phyloP scores from a whole-genome alignment of 495 filamentous ascomycete genomes.

The Neurospora sp. region DNA sequence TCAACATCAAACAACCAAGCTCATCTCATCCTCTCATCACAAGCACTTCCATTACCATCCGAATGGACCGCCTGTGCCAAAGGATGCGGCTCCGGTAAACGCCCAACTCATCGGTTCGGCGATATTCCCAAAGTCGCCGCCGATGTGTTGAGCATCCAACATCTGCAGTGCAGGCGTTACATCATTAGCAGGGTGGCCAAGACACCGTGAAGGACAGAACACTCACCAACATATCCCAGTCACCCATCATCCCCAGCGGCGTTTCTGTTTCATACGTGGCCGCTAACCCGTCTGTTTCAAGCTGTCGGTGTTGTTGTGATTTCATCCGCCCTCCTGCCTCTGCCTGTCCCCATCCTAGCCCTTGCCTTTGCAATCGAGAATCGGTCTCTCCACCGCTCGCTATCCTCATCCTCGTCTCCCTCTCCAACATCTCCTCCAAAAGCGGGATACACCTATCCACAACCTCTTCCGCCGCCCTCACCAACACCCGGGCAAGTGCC shows the following conservation, averaged over 20 bases:
- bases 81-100: neutral
- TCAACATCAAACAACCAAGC: neutral
- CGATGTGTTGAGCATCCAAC: neutral
- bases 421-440: constrained; percentile 25
- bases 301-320: neutral
- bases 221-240: neutral
- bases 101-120: neutral
- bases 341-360: neutral
- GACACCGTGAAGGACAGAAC: neutral
- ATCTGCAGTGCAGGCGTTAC: neutral
- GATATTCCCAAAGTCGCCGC: neutral
- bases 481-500: constrained; percentile 19
- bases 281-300: neutral
- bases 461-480: constrained; percentile 30
- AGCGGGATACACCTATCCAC: constrained; percentile 27
- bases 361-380: neutral
- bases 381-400: neutral
- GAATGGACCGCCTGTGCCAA: neutral
- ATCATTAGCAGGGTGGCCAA: neutral
- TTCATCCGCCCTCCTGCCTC: neutral
- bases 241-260: neutral
- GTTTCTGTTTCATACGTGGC: neutral
- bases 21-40: neutral
- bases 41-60: neutral
- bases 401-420: neutral